A percentile compares a stretch with the other conserved stretches of the same genome.
phyloP scores from a whole-genome alignment of 805 yeast genomes.

The Ogataea nitratoaversa region DNA sequence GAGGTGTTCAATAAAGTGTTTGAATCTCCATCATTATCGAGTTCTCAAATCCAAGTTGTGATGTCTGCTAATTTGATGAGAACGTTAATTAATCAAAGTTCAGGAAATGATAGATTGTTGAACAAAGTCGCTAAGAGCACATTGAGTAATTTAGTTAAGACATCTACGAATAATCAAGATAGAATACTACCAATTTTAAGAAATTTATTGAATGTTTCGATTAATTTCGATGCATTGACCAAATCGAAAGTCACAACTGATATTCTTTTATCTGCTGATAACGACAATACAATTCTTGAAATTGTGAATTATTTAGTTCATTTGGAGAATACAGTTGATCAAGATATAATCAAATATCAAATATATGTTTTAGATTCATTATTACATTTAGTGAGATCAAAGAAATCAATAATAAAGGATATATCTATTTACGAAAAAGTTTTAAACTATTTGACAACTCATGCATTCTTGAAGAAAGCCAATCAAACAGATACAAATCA shows the following conservation, averaged over 20 bases:
- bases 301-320: constrained; percentile 10
- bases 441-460: constrained; percentile 24
- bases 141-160: constrained; percentile 39
- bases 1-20: constrained; percentile 58
- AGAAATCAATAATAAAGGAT: constrained; percentile 12
- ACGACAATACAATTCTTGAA: constrained; percentile 8
- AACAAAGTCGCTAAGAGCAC: constrained; percentile 61
- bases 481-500: not conserved
- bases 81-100: constrained; percentile 69
- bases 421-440: constrained; percentile 7
- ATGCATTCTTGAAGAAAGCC: constrained; percentile 18
- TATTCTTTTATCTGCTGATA: constrained; percentile 28
- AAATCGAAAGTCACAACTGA: constrained; percentile 62
- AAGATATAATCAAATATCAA: constrained; percentile 21
- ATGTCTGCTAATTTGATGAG: constrained; percentile 67
- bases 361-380: constrained; percentile 25
- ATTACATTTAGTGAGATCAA: constrained; percentile 28
- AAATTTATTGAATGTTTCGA: constrained; percentile 45
- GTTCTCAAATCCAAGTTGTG: constrained; percentile 22
- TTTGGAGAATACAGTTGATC: constrained; percentile 13
- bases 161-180: constrained; percentile 33
- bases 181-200: constrained; percentile 26
- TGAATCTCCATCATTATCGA: constrained; percentile 16
- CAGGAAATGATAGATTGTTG: constrained; percentile 60
- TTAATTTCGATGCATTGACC: constrained; percentile 73